phyloP scores from a whole-genome alignment of 371 early-diverging fungal genomes.

The Encephalitozoon romaleae region DNA sequence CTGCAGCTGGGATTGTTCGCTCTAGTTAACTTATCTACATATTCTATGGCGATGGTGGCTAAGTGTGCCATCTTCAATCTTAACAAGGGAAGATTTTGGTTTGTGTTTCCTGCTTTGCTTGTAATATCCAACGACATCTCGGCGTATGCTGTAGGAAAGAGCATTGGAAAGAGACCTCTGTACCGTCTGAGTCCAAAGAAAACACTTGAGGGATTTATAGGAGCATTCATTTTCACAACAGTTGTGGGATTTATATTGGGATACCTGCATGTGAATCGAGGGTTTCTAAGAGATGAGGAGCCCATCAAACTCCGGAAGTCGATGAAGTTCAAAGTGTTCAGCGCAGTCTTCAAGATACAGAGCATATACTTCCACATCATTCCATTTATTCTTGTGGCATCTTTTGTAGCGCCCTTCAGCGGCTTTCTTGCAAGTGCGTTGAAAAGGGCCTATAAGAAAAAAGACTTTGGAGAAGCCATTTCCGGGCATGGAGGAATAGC shows the following conservation, averaged over 20 bases:
- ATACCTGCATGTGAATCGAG: slow-evolving; percentile 30
- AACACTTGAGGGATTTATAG: slow-evolving; percentile 97
- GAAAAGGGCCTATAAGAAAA: slow-evolving; percentile 90
- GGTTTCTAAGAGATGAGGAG: slow-evolving; percentile 5
- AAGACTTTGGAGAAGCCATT: slow-evolving; percentile 90
- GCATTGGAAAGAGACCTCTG: slow-evolving; percentile 80
- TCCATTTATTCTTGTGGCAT: slow-evolving; percentile 79
- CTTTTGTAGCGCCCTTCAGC: slow-evolving; percentile 91
- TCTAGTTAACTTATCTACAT: slow-evolving; percentile 82
- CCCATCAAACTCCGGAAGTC: not conserved
- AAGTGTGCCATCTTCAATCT: slow-evolving; percentile 86
- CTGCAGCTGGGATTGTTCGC: slow-evolving; percentile 84
- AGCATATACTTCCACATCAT: slow-evolving; percentile 80
- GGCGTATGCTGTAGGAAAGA: slow-evolving; percentile 88
- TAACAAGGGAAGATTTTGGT: slow-evolving; percentile 89
- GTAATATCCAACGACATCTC: slow-evolving; percentile 92
- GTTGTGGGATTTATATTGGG: slow-evolving; percentile 71
- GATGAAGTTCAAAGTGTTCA: not conserved
- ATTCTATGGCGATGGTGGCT: slow-evolving; percentile 74
- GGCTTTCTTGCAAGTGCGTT: slow-evolving; percentile 93
- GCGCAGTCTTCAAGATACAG: slow-evolving; percentile 25
- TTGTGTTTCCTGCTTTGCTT: slow-evolving; percentile 73
- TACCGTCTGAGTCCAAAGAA: slow-evolving; percentile 91
- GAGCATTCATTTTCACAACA: slow-evolving; percentile 76
- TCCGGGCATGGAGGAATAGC: slow-evolving; percentile 85